phyloP scores from a whole-genome alignment of 495 filamentous ascomycete species.

The Rhypophila decipiens region DNA sequence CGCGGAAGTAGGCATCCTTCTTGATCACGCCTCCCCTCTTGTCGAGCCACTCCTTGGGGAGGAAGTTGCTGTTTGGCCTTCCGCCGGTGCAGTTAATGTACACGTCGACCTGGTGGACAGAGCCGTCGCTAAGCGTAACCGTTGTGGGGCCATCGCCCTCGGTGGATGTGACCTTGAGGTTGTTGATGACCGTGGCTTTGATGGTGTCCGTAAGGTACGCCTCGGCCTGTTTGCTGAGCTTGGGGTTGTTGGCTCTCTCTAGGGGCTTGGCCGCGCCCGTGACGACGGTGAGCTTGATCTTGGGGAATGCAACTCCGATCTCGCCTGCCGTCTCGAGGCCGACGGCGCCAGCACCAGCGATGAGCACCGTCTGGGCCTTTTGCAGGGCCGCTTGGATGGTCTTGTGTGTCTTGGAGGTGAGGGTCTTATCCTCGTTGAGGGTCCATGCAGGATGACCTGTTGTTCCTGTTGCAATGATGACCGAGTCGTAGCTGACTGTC shows the following conservation, averaged over 20 bases:
- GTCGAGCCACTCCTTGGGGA: constrained; percentile 31
- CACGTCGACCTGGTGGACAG: constrained; percentile 32
- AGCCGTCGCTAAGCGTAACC: constrained; percentile 18
- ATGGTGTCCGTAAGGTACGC: not conserved
- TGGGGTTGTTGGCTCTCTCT: not conserved
- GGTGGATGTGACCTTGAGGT: not conserved
- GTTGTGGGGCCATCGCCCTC: not conserved
- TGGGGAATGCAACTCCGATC: not conserved
- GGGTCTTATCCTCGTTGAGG: not conserved
- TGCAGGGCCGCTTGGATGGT: not conserved
- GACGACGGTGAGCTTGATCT: not conserved
- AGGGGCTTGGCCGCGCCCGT: not conserved
- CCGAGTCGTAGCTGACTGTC: not conserved
- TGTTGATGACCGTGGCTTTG: not conserved
- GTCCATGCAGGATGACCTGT: not conserved
- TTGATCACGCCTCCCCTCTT: not conserved
- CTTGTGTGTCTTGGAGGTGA: not conserved
- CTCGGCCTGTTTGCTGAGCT: not conserved
- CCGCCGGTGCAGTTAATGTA: constrained; percentile 49
- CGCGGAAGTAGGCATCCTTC: constrained; percentile 3
- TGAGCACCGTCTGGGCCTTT: not conserved
- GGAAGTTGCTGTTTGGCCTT: constrained; percentile 43
- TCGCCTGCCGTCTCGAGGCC: constrained; percentile 5
- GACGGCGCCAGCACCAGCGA: constrained; percentile 6
- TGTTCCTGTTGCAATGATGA: constrained; percentile 7